Evolutionary conservation across 2,329 filamentous ascomycete species (phyloP), one percentile per base, ranked within the genome.

Genomic region (Cucurbitaria berberidis): DNA sequence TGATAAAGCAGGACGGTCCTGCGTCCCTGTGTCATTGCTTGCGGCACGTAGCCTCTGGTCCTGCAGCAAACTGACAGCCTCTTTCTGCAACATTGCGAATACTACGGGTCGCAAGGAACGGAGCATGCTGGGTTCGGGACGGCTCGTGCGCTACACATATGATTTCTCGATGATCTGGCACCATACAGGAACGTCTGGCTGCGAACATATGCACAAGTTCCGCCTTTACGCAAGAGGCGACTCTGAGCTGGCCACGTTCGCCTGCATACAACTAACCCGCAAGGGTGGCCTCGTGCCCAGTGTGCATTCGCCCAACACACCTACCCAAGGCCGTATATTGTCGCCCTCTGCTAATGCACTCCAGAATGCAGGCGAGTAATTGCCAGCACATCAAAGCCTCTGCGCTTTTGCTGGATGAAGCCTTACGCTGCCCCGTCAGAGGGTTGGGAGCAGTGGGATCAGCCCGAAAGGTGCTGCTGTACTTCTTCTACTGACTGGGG

Each of bases 381-480:
- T 76, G 73, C 72, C 73, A 76, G 62, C 73, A 74, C 73, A 76
- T 75, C 73, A 73, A 64, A 67, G 67, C 64, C 69, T 69, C 64
- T 62, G 60, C 56, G 60, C 56, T 62, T 55, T 52, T 54, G 57
- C 57, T 66, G 50, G 62, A 64, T 53, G 66, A 61, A 67, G 69
- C 68, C 63, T 67, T 61, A 61, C 48, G 59, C 54, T 63, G 68
- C 57, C 62, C 62, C 59, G 59, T 62, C 63, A 62, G 54, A 51
- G 52, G 44, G 47, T 57, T 54, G 54, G 56, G 50, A 53, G 60
- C 50, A 47, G 51, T 60, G 49, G 51, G 50, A 50, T 51, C 58
- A 55, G 52, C 58, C 61, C 56, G 54, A 55, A 54, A 48, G 50
- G 45, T 55, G 52, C 55, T 60, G 58, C 57, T 67, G 68, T 73